phyloP scores from a whole-genome alignment of 2,329 filamentous ascomycete genomes.

The Cercospora sojina region DNA sequence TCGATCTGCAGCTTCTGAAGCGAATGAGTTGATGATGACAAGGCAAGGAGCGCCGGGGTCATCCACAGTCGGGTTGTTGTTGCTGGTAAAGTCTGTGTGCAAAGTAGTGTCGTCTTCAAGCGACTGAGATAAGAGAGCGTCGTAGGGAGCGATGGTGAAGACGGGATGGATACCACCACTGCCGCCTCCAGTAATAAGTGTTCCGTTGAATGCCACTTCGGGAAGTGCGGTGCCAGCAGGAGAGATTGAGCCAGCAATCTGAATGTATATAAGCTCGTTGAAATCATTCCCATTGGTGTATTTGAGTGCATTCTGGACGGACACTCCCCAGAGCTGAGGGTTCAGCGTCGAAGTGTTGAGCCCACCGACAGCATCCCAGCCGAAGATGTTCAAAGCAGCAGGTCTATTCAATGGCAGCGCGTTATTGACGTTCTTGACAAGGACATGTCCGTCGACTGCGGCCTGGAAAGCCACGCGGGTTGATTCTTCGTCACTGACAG shows the following conservation, averaged over 20 bases:
- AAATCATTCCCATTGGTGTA: slow-evolving; percentile 20
- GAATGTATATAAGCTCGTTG: slow-evolving; percentile 17
- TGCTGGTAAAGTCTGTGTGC: slow-evolving; percentile 28
- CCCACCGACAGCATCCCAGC: slow-evolving; percentile 32
- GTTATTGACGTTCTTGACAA: slow-evolving; percentile 60
- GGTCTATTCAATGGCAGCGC: slow-evolving; percentile 54
- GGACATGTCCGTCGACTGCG: slow-evolving; percentile 61
- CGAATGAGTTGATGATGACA: slow-evolving; percentile 36
- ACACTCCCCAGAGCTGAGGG: slow-evolving; percentile 14
- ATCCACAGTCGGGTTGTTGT: slow-evolving; percentile 28
- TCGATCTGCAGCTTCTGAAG: slow-evolving; percentile 33
- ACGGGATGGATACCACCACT: slow-evolving; percentile 32
- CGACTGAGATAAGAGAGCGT: slow-evolving; percentile 32
- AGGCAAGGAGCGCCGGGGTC: slow-evolving; percentile 32
- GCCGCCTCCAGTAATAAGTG: slow-evolving; percentile 34
- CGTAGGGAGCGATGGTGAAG: slow-evolving; percentile 31
- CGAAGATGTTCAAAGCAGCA: slow-evolving; percentile 52
- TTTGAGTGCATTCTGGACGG: slow-evolving; percentile 20
- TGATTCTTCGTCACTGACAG: slow-evolving; percentile 53
- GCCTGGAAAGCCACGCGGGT: slow-evolving; percentile 53
- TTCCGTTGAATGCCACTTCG: slow-evolving; percentile 32
- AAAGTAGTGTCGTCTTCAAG: slow-evolving; percentile 30
- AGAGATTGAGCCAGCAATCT: slow-evolving; percentile 14
- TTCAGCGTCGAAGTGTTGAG: slow-evolving; percentile 19
- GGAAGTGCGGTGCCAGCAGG: slow-evolving; percentile 15